A percentile compares a stretch with the other conserved stretches of the same genome.
Conservation (phyloP, 2,329 filamentous ascomycete genomes). For the Penicillium psychrosexuale region DNA sequence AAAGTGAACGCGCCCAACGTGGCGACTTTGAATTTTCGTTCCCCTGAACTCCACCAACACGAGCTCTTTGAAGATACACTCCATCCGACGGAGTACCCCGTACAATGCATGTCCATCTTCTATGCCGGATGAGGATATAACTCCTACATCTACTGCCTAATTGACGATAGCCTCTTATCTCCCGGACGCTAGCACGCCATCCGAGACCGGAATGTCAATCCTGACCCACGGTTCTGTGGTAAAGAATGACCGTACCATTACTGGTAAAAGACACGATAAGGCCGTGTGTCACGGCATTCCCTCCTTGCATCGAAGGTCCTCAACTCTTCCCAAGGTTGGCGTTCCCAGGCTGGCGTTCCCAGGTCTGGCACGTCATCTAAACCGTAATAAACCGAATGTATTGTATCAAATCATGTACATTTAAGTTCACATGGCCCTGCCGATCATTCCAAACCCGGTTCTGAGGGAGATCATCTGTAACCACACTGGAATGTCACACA, state of each 20-base stretch:
- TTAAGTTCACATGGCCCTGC: not conserved
- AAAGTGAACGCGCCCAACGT: constrained; percentile 4
- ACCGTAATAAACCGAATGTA: not conserved
- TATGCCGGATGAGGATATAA: not conserved
- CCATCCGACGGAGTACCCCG: not conserved
- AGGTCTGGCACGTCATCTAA: constrained; percentile 17
- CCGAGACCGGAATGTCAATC: constrained; percentile 23
- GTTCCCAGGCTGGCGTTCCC: not conserved
- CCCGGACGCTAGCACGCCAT: constrained; percentile 21
- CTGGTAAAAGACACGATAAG: not conserved
- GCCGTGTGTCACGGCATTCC: not conserved
- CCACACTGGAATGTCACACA: constrained; percentile 5
- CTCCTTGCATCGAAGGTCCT: constrained; percentile 17
- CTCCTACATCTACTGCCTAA: not conserved
- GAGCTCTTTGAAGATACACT: not conserved
- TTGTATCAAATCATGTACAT: not conserved
- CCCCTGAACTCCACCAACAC: constrained; percentile 9
- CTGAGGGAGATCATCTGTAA: not conserved
- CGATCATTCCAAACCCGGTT: constrained; percentile 5
- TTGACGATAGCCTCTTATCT: constrained; percentile 4
- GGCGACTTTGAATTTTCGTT: constrained; percentile 5
- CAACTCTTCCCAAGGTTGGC: not conserved
- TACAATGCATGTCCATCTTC: not conserved
- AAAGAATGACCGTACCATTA: not conserved
- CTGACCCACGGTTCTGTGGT: constrained; percentile 19